phyloP scores from a whole-genome alignment of 1,284 basidiomycete species.

The Cryptococcus amylolentus region DNA sequence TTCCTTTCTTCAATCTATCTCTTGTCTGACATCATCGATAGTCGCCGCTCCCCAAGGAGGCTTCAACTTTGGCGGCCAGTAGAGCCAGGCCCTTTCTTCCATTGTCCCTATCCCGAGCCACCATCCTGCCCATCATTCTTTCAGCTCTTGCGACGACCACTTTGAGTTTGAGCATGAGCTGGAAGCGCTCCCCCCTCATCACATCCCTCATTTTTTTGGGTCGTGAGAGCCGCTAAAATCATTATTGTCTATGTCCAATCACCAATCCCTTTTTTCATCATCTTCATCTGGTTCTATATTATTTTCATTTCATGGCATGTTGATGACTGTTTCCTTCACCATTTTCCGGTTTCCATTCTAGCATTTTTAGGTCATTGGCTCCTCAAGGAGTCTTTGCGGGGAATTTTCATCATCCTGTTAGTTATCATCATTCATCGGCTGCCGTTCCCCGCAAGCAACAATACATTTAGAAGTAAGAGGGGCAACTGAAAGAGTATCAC shows the following conservation, averaged over 20 bases:
- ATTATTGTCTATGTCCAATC: no score
- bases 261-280: no score
- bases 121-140: neutral
- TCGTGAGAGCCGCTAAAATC: no score
- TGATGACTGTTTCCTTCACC: neutral
- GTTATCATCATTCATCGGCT: no score
- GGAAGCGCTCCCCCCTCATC: neutral
- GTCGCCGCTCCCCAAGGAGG: conserved; percentile 86
- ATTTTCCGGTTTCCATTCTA: neutral
- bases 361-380: no score
- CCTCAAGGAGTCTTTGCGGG: no score
- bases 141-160: neutral
- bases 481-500: no score
- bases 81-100: conserved; percentile 5
- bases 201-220: neutral
- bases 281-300: no score
- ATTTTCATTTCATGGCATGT: no score
- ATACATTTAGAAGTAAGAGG: no score
- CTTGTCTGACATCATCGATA: conserved; percentile 43
- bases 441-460: no score
- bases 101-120: neutral
- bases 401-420: no score
- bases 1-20: neutral
- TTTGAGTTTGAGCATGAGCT: neutral
- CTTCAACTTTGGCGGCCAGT: conserved; percentile 70